Conservation (phyloP, 148 eudicot genomes). For the Polygonum aviculare region DNA sequence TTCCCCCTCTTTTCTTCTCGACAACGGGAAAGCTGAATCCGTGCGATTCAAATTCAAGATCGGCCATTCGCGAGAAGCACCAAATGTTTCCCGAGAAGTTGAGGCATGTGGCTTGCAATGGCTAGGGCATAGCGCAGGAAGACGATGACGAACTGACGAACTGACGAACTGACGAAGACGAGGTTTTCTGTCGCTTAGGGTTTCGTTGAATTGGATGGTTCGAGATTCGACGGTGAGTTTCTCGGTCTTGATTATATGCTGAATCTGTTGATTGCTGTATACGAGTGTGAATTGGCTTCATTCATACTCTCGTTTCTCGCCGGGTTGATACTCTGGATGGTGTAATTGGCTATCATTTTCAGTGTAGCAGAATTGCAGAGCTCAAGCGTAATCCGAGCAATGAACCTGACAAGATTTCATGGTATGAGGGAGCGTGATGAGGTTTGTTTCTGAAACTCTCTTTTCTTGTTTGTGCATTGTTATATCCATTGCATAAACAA, state of each 20-base stretch:
- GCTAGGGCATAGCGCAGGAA: not conserved
- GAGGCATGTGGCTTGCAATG: not conserved
- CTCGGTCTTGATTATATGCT: not conserved
- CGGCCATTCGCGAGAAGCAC: not conserved
- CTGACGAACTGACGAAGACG: too few relatives aligned
- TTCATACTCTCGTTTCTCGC: not conserved
- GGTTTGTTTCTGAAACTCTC: too few relatives aligned
- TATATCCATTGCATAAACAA: not conserved
- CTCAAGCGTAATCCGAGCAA: conserved; percentile 44
- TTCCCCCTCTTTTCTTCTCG: too few relatives aligned
- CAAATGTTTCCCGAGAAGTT: not conserved
- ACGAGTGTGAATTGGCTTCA: not conserved
- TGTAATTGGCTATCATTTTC: conserved; percentile 10
- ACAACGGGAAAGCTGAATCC: not conserved
- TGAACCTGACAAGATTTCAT: conserved; percentile 58
- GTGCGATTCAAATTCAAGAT: not conserved
- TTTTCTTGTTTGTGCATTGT: too few relatives aligned
- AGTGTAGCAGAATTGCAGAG: conserved; percentile 45
- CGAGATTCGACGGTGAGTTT: conserved; percentile 53
- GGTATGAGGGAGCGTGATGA: conserved; percentile 26
- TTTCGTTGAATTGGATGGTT: conserved; percentile 51
- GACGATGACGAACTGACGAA: conserved; percentile 3
- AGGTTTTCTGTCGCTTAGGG: not conserved
- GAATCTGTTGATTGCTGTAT: not conserved
- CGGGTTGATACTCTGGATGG: not conserved